A percentile compares a stretch with the other conserved stretches of the same genome.
phyloP scores from a whole-genome alignment of 371 early-diverging fungal genomes.

The Dichotomocladium elegans region DNA sequence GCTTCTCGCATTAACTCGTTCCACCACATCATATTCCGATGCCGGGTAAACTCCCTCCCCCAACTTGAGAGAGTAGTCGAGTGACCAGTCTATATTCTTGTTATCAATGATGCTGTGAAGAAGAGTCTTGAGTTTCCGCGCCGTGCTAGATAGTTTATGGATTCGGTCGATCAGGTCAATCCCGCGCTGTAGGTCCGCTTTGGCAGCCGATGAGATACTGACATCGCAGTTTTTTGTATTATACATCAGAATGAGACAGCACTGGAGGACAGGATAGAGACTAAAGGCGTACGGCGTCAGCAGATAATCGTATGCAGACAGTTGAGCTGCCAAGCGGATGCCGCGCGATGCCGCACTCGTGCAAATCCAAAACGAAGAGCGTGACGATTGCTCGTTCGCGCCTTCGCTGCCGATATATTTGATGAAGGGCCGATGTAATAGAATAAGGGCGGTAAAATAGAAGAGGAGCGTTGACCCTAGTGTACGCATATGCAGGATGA shows the following conservation, averaged over 20 bases:
- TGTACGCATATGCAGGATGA: neutral
- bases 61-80: too few relatives aligned
- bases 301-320: constrained; percentile 33
- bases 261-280: constrained; percentile 41
- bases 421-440: constrained; percentile 47
- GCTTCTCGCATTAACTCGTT: neutral
- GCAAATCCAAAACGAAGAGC: constrained; percentile 42
- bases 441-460: constrained; percentile 36
- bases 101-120: constrained; percentile 32
- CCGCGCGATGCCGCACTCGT: constrained; percentile 42
- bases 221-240: constrained; percentile 37
- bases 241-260: constrained; percentile 43
- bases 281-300: constrained; percentile 45
- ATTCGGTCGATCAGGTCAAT: constrained; percentile 23
- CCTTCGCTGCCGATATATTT: constrained; percentile 14
- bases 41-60: too few relatives aligned
- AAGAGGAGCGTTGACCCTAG: constrained; percentile 32
- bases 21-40: constrained; percentile 4
- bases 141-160: constrained; percentile 28
- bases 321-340: constrained; percentile 32
- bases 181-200: constrained; percentile 30
- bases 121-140: constrained; percentile 21
- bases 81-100: constrained; percentile 28
- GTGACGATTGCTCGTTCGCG: constrained; percentile 24
- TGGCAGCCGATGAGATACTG: constrained; percentile 31